phyloP scores from a whole-genome alignment of 1,284 basidiomycete genomes.

The Porodaedalea pini region DNA sequence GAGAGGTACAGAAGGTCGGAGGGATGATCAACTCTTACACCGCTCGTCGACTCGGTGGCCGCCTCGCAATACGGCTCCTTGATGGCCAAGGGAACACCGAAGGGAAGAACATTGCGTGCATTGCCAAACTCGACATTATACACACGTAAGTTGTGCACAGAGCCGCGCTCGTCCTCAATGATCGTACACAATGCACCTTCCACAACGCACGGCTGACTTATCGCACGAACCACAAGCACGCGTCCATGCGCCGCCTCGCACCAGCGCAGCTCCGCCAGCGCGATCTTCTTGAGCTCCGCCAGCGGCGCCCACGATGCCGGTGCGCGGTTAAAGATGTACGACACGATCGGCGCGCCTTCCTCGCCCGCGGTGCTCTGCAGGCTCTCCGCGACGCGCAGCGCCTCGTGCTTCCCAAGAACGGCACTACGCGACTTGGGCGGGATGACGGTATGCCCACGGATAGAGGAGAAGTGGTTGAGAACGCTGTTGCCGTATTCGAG shows the following conservation, averaged over 20 bases:
- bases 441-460: slow-evolving; percentile 15
- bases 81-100: slow-evolving; percentile 13
- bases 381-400: slow-evolving; percentile 4
- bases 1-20: slow-evolving; percentile 14
- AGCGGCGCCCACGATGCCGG: neutral
- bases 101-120: slow-evolving; percentile 9
- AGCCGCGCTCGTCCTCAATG: slow-evolving; percentile 15
- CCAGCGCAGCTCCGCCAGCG: slow-evolving; percentile 16
- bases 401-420: slow-evolving; percentile 14
- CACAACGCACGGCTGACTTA: slow-evolving; percentile 9
- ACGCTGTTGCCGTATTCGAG: slow-evolving; percentile 18
- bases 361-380: neutral
- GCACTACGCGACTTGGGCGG: slow-evolving; percentile 3
- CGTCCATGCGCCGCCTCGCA: slow-evolving; percentile 7
- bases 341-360: neutral
- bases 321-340: slow-evolving; percentile 17
- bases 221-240: slow-evolving; percentile 13
- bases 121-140: slow-evolving; percentile 9
- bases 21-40: slow-evolving; percentile 17
- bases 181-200: slow-evolving; percentile 15
- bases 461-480: slow-evolving; percentile 10
- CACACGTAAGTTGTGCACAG: slow-evolving; percentile 15
- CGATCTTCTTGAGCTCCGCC: slow-evolving; percentile 3
- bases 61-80: slow-evolving; percentile 21
- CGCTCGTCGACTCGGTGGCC: slow-evolving; percentile 16